These are phyloP conservation scores for Fusarium poae DNA, from an alignment of 2,329 filamentous ascomycete species.

Conservation along the genomic window DNA sequence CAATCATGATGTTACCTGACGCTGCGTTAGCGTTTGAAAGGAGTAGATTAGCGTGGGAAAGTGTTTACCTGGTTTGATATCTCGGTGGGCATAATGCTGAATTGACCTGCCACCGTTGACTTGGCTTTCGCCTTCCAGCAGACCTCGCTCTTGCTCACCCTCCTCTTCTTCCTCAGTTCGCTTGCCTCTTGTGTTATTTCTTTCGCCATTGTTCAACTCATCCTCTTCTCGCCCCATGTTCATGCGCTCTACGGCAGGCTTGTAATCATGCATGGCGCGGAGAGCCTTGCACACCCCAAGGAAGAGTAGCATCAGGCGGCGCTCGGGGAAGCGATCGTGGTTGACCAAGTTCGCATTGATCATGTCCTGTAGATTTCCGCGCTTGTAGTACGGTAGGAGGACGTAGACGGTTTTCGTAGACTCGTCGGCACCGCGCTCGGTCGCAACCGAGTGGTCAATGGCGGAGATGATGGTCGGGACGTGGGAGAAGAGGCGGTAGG, in stretches of 20 bases:
- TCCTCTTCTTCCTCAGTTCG: slow-evolving; percentile 75
- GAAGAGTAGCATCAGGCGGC: slow-evolving; percentile 88
- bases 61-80: slow-evolving; percentile 92
- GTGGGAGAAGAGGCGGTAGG: slow-evolving; percentile 89
- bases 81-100: slow-evolving; percentile 90
- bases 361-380: slow-evolving; percentile 96
- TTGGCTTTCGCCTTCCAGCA: slow-evolving; percentile 82
- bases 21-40: slow-evolving; percentile 9
- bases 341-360: slow-evolving; percentile 99
- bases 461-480: slow-evolving; percentile 88
- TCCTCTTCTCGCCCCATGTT: slow-evolving; percentile 62
- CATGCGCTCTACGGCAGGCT: slow-evolving; percentile 64
- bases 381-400: slow-evolving; percentile 91
- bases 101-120: slow-evolving; percentile 72
- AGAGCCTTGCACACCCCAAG: slow-evolving; percentile 91
- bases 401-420: slow-evolving; percentile 94
- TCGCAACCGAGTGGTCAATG: slow-evolving; percentile 84
- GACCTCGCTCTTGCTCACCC: slow-evolving; percentile 80
- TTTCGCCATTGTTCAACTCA: slow-evolving; percentile 53
- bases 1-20: slow-evolving; percentile 95
- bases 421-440: slow-evolving; percentile 74
- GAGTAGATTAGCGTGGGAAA: not conserved
- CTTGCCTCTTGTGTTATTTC: slow-evolving; percentile 55
- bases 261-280: slow-evolving; percentile 91
- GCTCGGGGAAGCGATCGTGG: slow-evolving; percentile 89